Conservation (phyloP, 495 filamentous ascomycete genomes). For the Hypomontagnella submonticulosa region DNA sequence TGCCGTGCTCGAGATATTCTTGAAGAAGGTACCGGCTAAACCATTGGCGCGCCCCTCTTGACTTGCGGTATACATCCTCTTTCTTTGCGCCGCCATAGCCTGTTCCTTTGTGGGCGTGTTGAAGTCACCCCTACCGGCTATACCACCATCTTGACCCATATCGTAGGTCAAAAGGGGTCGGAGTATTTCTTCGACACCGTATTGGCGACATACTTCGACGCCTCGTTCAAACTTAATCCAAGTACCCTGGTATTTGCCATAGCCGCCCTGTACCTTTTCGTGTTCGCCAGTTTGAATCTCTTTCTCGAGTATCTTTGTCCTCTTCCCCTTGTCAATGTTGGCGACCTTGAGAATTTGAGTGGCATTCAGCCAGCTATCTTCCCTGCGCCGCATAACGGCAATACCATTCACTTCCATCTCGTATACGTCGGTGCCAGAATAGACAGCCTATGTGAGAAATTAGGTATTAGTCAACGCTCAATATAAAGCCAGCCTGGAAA, state of each 20-base stretch:
- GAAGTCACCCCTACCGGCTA: constrained; percentile 68
- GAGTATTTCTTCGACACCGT: constrained; percentile 89
- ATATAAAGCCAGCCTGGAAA: constrained; percentile 1
- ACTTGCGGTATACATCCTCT: constrained; percentile 84
- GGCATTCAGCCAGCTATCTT: constrained; percentile 92
- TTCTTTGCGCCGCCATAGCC: constrained; percentile 96
- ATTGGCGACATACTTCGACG: constrained; percentile 90
- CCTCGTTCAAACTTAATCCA: constrained; percentile 95
- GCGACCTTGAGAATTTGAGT: constrained; percentile 97
- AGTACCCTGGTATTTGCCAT: constrained; percentile 98
- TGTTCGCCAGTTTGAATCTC: constrained; percentile 95
- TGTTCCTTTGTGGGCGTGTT: constrained; percentile 99
- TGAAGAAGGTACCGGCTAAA: constrained; percentile 87
- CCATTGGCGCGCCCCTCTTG: constrained; percentile 72
- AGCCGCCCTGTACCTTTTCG: constrained; percentile 98
- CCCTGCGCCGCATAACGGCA: constrained; percentile 92
- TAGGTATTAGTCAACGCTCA: constrained; percentile 25
- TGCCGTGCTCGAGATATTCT: constrained; percentile 92
- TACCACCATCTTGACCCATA: constrained; percentile 78
- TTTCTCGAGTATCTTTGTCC: constrained; percentile 97
- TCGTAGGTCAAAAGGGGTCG: constrained; percentile 89
- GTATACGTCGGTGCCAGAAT: constrained; percentile 94
- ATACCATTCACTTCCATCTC: constrained; percentile 96
- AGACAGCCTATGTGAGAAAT: constrained; percentile 74
- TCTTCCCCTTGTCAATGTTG: constrained; percentile 93